Conservation (phyloP, 1,284 basidiomycete species). For the Phylloboletellus chloephorus region DNA sequence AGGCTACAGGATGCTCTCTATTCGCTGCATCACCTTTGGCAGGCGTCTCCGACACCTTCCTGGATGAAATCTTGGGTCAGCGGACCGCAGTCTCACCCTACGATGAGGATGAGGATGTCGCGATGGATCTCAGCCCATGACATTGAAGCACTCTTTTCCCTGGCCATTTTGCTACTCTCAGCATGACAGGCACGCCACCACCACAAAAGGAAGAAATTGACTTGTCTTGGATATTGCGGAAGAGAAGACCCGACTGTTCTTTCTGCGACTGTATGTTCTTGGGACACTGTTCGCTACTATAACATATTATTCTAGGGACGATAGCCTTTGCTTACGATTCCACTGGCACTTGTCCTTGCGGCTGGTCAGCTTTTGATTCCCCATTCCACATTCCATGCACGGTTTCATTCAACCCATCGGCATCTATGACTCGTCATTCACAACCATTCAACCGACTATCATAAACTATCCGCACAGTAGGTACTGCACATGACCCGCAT, state of each 20-base stretch:
- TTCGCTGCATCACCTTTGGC: conserved; percentile 67
- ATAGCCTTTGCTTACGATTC: conserved; percentile 28
- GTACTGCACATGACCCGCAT: conserved; percentile 29
- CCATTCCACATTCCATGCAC: conserved; percentile 7
- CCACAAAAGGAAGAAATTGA: conserved; percentile 5
- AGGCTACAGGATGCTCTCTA: conserved; percentile 37
- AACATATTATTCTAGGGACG: conserved; percentile 34
- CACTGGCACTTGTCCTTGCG: conserved; percentile 3
- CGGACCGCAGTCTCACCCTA: conserved; percentile 8
- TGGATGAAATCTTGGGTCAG: conserved; percentile 54
- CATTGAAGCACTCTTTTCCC: conserved; percentile 1
- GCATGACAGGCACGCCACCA: conserved; percentile 6
- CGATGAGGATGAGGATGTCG: conserved; percentile 31
- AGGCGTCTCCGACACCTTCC: conserved; percentile 50
- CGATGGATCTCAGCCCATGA: conserved; percentile 41
- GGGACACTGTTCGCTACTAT: conserved; percentile 33
- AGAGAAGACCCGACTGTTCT: conserved; percentile 13
- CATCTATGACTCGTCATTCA: conserved; percentile 28
- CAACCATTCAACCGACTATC: conserved; percentile 14
- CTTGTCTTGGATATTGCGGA: conserved; percentile 23
- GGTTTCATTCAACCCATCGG: conserved; percentile 7
- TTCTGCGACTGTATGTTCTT: conserved; percentile 31
- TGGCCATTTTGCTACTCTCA: conserved; percentile 8
- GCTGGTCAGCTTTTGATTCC: conserved; percentile 15
- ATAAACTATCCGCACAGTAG: conserved; percentile 25